phyloP scores from a whole-genome alignment of 1,284 basidiomycete genomes.

The Psilocybe mexicana region DNA sequence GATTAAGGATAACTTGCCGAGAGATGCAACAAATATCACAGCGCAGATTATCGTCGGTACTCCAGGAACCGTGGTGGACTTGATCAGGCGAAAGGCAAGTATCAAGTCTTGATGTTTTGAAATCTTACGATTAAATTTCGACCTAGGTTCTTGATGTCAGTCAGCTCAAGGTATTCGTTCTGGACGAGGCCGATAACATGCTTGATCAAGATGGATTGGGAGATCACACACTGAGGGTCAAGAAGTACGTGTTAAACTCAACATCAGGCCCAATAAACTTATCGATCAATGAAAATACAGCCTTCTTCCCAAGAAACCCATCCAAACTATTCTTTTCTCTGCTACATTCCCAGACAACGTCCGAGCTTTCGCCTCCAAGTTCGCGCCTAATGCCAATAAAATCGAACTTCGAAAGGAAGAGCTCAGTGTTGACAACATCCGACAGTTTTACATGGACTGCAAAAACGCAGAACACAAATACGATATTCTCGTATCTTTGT shows the following conservation, averaged over 20 bases:
- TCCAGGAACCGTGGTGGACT: constrained; percentile 92
- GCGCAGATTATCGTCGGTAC: constrained; percentile 96
- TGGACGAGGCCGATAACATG: constrained; percentile 99
- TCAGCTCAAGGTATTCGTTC: constrained; percentile 90
- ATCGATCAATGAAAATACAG: constrained; percentile 34
- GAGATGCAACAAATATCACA: constrained; percentile 70
- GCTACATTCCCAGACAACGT: constrained; percentile 98
- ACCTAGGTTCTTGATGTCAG: constrained; percentile 69
- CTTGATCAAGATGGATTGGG: constrained; percentile 93
- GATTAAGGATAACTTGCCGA: constrained; percentile 83
- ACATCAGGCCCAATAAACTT: too few relatives aligned
- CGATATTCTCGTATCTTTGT: constrained; percentile 91
- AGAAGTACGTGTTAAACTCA: constrained; percentile 66
- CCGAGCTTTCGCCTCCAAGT: constrained; percentile 85
- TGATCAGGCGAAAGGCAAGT: constrained; percentile 59
- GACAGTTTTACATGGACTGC: constrained; percentile 98
- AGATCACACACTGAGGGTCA: constrained; percentile 95
- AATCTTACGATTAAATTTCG: background rate
- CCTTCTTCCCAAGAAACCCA: constrained; percentile 62
- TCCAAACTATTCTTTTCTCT: constrained; percentile 95
- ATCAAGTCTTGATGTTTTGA: background rate
- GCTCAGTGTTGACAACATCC: constrained; percentile 91
- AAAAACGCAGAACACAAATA: constrained; percentile 91
- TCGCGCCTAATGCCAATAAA: constrained; percentile 95
- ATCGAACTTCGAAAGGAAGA: constrained; percentile 96